phyloP scores from a whole-genome alignment of 2,329 filamentous ascomycete species.

The Aschersonia sp. region DNA sequence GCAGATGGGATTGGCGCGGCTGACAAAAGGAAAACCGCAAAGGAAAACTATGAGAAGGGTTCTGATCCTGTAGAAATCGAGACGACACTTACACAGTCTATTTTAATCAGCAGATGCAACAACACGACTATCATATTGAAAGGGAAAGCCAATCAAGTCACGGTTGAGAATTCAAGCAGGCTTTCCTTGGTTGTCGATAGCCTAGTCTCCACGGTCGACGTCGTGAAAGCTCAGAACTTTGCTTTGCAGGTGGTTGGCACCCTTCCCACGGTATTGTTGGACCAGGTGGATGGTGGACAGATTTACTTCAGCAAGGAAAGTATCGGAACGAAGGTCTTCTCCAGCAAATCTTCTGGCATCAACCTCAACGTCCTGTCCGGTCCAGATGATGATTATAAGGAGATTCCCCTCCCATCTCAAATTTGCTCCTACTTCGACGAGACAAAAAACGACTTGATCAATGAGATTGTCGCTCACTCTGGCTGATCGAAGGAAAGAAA shows the following conservation, averaged over 20 bases:
- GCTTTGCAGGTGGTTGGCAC: conserved; percentile 81
- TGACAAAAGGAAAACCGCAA: conserved; percentile 1
- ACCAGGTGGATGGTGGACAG: conserved; percentile 83
- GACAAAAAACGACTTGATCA: conserved; percentile 60
- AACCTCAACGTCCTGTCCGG: conserved; percentile 73
- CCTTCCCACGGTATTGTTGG: conserved; percentile 77
- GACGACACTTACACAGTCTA: conserved; percentile 70
- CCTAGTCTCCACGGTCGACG: conserved; percentile 80
- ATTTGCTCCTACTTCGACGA: conserved; percentile 63
- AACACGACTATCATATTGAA: conserved; percentile 80
- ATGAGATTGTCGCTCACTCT: conserved; percentile 90
- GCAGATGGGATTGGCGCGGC: background rate
- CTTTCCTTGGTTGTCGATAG: conserved; percentile 80
- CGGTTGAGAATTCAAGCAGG: conserved; percentile 77
- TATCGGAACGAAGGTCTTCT: conserved; percentile 66
- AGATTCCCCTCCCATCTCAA: conserved; percentile 80
- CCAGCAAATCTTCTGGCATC: conserved; percentile 73
- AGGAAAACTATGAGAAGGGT: conserved; percentile 85
- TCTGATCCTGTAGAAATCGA: conserved; percentile 63
- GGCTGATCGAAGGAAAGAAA: conserved; percentile 35
- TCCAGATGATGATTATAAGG: conserved; percentile 67
- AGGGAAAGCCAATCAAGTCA: conserved; percentile 95
- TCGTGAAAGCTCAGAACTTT: conserved; percentile 91
- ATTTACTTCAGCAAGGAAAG: conserved; percentile 78
- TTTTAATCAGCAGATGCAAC: conserved; percentile 84